Conservation (phyloP, 2,329 filamentous ascomycete genomes). For the Leptographium procerum region DNA sequence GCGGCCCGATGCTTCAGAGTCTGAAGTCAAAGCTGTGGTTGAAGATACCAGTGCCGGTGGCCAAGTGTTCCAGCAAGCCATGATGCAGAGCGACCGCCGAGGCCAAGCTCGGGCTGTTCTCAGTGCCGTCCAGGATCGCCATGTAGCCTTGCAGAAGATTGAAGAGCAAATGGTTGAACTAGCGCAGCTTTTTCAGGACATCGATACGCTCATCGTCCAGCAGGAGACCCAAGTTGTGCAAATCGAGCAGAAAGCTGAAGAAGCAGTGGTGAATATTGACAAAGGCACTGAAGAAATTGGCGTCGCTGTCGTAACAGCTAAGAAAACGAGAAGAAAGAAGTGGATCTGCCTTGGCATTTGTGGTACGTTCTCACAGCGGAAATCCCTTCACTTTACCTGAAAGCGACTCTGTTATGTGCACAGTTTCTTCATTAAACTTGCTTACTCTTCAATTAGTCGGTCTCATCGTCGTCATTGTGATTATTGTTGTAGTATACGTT, state of each 20-base stretch:
- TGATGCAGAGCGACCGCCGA: constrained; percentile 69
- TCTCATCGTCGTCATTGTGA: constrained; percentile 41
- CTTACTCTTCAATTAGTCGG: constrained; percentile 24
- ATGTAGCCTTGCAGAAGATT: constrained; percentile 83
- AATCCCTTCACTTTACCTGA: neutral
- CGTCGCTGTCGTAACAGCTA: constrained; percentile 70
- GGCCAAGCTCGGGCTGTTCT: constrained; percentile 73
- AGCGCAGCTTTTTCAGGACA: constrained; percentile 76
- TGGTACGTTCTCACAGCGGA: constrained; percentile 28
- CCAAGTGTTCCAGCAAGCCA: constrained; percentile 79
- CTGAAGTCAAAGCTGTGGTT: constrained; percentile 67
- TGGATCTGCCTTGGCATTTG: constrained; percentile 83
- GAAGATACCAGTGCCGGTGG: constrained; percentile 58
- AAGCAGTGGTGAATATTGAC: constrained; percentile 72
- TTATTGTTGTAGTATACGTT: constrained; percentile 39
- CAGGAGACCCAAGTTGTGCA: constrained; percentile 71
- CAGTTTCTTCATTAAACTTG: neutral
- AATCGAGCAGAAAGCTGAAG: constrained; percentile 79
- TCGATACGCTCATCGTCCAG: constrained; percentile 75
- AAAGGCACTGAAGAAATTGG: constrained; percentile 77
- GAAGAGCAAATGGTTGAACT: constrained; percentile 83
- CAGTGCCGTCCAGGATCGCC: constrained; percentile 69
- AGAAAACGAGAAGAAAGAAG: constrained; percentile 81
- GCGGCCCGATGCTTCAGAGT: constrained; percentile 65
- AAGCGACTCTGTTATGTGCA: too few relatives aligned